Conservation (phyloP, 2,329 filamentous ascomycete species). For the Curvularia sp. region DNA sequence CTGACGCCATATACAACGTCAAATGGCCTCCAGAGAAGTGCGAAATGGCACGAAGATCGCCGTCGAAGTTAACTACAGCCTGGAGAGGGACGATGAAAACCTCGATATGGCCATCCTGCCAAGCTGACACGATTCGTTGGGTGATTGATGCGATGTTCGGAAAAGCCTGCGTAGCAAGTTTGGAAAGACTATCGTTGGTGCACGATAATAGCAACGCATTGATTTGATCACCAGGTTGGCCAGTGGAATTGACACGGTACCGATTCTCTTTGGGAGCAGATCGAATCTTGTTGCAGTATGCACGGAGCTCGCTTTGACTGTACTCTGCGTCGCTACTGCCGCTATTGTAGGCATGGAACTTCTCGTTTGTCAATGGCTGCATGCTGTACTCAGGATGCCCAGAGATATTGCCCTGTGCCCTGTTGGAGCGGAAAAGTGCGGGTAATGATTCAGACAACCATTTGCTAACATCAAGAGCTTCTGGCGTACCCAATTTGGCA, state of each 20-base stretch:
- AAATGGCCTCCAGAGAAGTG: slow-evolving; percentile 40
- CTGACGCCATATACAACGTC: slow-evolving; percentile 44
- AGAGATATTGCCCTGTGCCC: slow-evolving; percentile 20
- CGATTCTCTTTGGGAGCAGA: slow-evolving; percentile 54
- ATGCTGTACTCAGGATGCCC: slow-evolving; percentile 25
- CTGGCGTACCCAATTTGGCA: slow-evolving; percentile 59
- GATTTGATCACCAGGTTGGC: slow-evolving; percentile 56
- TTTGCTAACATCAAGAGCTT: slow-evolving; percentile 36
- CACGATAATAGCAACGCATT: slow-evolving; percentile 53
- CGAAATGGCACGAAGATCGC: slow-evolving; percentile 50
- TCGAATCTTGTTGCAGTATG: slow-evolving; percentile 54
- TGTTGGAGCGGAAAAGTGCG: slow-evolving; percentile 15
- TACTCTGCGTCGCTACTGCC: slow-evolving; percentile 55
- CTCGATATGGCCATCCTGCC: slow-evolving; percentile 44
- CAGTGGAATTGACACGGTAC: slow-evolving; percentile 51
- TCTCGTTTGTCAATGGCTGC: slow-evolving; percentile 30
- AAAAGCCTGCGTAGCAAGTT: slow-evolving; percentile 54
- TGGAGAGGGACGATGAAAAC: slow-evolving; percentile 48
- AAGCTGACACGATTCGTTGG: slow-evolving; percentile 41
- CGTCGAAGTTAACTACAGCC: slow-evolving; percentile 37
- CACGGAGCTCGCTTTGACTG: slow-evolving; percentile 61
- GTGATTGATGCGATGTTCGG: slow-evolving; percentile 49
- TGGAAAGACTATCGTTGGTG: slow-evolving; percentile 46
- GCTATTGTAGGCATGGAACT: slow-evolving; percentile 56
- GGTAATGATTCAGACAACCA: slow-evolving; percentile 39